Conservation (phyloP, 805 yeast species). For the Pichia phayaonensis region DNA sequence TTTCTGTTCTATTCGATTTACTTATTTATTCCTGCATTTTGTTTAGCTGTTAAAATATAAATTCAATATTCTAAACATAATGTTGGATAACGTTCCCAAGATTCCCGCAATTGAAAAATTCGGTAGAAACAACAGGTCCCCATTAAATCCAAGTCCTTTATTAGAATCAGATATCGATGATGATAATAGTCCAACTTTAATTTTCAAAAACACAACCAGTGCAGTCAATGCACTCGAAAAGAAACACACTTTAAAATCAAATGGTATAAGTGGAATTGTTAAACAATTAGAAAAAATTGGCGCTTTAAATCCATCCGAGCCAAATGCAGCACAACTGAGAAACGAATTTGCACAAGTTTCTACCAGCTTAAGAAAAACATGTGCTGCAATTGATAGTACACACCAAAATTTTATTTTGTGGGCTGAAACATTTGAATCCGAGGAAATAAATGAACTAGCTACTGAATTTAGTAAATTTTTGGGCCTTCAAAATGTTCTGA, state of each 20-base stretch:
- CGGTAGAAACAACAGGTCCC: background rate
- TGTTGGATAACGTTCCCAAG: background rate
- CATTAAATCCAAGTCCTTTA: background rate
- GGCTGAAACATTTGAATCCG: slow-evolving; percentile 5
- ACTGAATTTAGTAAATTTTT: slow-evolving; percentile 5
- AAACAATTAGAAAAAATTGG: slow-evolving; percentile 12
- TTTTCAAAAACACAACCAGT: background rate
- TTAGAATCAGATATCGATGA: background rate
- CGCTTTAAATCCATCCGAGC: slow-evolving; percentile 7
- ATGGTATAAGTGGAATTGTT: background rate
- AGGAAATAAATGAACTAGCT: slow-evolving; percentile 1
- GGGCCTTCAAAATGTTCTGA: background rate
- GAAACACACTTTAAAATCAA: background rate
- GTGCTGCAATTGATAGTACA: background rate
- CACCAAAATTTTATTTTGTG: slow-evolving; percentile 3
- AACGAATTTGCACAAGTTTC: background rate
- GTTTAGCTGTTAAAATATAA: no score
- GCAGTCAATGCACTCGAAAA: background rate
- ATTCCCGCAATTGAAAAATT: background rate
- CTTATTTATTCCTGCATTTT: background rate
- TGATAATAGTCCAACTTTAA: background rate
- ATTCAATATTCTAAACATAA: background rate
- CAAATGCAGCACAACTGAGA: slow-evolving; percentile 1
- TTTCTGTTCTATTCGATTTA: background rate
- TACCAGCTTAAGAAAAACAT: background rate